These are phyloP conservation scores for Russula sp. DNA, from an alignment of 768 basidiomycete species.

Conservation along the genomic window DNA sequence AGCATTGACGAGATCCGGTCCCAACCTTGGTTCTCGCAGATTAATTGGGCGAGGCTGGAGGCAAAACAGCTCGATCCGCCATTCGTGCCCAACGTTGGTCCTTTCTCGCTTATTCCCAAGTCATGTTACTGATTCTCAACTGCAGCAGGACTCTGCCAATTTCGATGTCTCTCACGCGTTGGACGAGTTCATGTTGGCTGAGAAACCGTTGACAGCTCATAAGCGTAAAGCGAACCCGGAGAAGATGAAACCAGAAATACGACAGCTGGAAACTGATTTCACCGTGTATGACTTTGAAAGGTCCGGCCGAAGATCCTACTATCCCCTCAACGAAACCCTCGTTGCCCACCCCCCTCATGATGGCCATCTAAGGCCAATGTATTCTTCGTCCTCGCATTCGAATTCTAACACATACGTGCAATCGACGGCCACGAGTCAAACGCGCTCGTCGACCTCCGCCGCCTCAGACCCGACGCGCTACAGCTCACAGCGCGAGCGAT, in stretches of 20 bases:
- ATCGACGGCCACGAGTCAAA: neutral
- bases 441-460: slow-evolving; percentile 12
- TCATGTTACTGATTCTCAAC: slow-evolving; percentile 18
- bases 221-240: slow-evolving; percentile 87
- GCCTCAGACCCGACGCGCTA: neutral
- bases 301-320: slow-evolving; percentile 77
- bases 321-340: slow-evolving; percentile 76
- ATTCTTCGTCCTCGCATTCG: slow-evolving; percentile 25
- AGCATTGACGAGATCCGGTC: slow-evolving; percentile 75
- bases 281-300: slow-evolving; percentile 81
- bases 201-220: slow-evolving; percentile 93
- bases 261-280: slow-evolving; percentile 95
- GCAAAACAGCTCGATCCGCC: slow-evolving; percentile 71
- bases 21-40: slow-evolving; percentile 80
- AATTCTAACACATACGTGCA: slow-evolving; percentile 29
- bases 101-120: neutral
- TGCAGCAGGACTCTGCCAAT: slow-evolving; percentile 91
- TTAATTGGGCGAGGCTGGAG: slow-evolving; percentile 80
- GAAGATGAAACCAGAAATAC: slow-evolving; percentile 86
- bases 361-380: neutral
- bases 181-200: slow-evolving; percentile 95
- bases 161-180: slow-evolving; percentile 97
- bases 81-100: slow-evolving; percentile 89
- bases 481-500: slow-evolving; percentile 19
- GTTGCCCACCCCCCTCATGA: slow-evolving; percentile 27